Conservation (phyloP, 1,139 yeast genomes). For the Kurtzmaniella quercitrusa region DNA sequence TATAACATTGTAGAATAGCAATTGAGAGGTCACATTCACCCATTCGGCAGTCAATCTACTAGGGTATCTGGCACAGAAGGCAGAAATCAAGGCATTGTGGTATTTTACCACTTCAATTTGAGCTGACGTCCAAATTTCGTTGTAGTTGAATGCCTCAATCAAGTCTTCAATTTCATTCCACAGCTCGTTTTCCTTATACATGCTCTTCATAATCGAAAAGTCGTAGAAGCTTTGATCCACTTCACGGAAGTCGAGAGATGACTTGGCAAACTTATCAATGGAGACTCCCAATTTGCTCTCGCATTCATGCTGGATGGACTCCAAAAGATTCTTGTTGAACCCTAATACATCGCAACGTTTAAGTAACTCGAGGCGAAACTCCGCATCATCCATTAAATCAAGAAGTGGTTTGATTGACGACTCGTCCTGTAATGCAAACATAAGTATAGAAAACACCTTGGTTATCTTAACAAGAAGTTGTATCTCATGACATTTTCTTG, state of each 20-base stretch:
- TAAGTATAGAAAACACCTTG: constrained; percentile 68
- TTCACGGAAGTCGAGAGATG: constrained; percentile 52
- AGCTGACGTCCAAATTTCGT: constrained; percentile 60
- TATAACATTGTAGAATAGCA: constrained; percentile 49
- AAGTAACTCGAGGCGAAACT: constrained; percentile 6
- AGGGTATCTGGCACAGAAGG: constrained; percentile 46
- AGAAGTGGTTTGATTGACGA: constrained; percentile 39
- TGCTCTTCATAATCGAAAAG: constrained; percentile 56
- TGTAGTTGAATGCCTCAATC: constrained; percentile 57
- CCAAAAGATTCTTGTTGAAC: constrained; percentile 44
- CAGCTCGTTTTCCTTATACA: constrained; percentile 27
- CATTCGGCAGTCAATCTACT: constrained; percentile 31
- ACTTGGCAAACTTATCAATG: constrained; percentile 18
- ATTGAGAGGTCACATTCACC: constrained; percentile 41
- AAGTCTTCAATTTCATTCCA: constrained; percentile 54
- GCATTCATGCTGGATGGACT: constrained; percentile 7
- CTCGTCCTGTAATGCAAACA: constrained; percentile 55
- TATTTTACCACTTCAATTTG: constrained; percentile 70
- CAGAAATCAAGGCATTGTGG: constrained; percentile 72
- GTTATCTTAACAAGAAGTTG: constrained; percentile 63
- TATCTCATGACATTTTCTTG: constrained; percentile 51
- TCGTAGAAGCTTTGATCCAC: constrained; percentile 53
- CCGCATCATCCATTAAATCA: constrained; percentile 24
- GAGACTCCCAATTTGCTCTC: neutral
- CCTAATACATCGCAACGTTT: constrained; percentile 25